Percentiles rank a stretch among this genome's conserved stretches.
Evolutionary conservation across 192 early-diverging fungal species (phyloP).

Genomic region (Pilaira anomala): DNA sequence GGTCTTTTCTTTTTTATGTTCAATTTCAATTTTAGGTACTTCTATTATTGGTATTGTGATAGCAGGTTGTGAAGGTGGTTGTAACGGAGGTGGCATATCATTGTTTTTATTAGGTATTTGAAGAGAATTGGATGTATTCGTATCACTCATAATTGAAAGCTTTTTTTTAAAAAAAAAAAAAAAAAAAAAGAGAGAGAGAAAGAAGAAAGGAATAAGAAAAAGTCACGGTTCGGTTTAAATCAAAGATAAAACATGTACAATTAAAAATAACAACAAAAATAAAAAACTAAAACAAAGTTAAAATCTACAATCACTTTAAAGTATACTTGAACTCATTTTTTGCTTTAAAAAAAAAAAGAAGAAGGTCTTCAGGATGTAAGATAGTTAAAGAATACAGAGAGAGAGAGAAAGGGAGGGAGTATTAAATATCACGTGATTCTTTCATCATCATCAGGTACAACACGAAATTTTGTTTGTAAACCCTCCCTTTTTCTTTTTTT

Average conservation of each 20-base stretch:
- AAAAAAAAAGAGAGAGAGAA: neutral
- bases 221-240: too few species aligned
- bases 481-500: neutral
- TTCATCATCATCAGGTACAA: too few species aligned
- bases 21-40: constrained; percentile 1
- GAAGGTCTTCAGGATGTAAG: too few species aligned
- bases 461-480: too few species aligned
- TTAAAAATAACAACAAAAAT: too few species aligned
- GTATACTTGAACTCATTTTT: too few species aligned
- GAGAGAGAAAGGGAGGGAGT: neutral
- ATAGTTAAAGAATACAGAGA: neutral
- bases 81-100: neutral
- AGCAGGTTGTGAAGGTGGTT: neutral
- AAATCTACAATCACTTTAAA: too few species aligned
- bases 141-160: neutral
- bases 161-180: neutral
- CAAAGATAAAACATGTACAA: too few species aligned
- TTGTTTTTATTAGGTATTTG: constrained; percentile 5
- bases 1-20: constrained; percentile 24
- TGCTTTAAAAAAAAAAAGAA: neutral
- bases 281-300: too few species aligned
- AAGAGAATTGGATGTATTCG: neutral
- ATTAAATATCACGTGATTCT: too few species aligned
- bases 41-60: neutral
- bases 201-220: neutral